Conservation (phyloP, 192 early-diverging fungal genomes). For the Umbelopsis sp. region DNA sequence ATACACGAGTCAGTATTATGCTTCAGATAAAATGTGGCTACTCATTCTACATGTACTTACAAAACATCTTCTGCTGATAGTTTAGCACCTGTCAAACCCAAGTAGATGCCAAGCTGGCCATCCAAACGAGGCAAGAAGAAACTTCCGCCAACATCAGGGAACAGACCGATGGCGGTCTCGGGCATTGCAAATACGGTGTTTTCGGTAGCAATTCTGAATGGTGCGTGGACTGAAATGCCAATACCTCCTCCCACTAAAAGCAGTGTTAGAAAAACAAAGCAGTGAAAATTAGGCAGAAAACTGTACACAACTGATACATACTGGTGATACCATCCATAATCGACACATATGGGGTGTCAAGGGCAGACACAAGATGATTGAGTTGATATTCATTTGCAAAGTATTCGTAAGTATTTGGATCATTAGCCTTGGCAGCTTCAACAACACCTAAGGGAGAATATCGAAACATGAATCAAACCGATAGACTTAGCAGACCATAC, state of each 20-base stretch:
- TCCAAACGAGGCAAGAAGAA: conserved; percentile 96
- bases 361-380: conserved; percentile 90
- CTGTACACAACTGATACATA: conserved; percentile 28
- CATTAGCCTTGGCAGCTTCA: conserved; percentile 39
- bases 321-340: conserved; percentile 88
- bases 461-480: background rate
- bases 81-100: conserved; percentile 82
- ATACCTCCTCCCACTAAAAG: conserved; percentile 93
- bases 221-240: conserved; percentile 89
- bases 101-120: conserved; percentile 87
- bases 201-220: conserved; percentile 96
- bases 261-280: background rate
- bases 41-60: conserved; percentile 33
- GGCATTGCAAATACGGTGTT: conserved; percentile 98
- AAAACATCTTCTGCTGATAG: conserved; percentile 85
- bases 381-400: conserved; percentile 90
- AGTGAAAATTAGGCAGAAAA: background rate
- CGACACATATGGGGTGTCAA: conserved; percentile 86
- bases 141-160: conserved; percentile 95
- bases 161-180: conserved; percentile 93
- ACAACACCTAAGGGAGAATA: conserved; percentile 39
- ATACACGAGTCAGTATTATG: background rate
- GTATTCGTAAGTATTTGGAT: conserved; percentile 71
- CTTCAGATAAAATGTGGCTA: too few relatives aligned
- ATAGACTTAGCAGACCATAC: background rate